Evolutionary conservation across 2,329 filamentous ascomycete species (phyloP).

Genomic region (Juglanconis sp.): DNA sequence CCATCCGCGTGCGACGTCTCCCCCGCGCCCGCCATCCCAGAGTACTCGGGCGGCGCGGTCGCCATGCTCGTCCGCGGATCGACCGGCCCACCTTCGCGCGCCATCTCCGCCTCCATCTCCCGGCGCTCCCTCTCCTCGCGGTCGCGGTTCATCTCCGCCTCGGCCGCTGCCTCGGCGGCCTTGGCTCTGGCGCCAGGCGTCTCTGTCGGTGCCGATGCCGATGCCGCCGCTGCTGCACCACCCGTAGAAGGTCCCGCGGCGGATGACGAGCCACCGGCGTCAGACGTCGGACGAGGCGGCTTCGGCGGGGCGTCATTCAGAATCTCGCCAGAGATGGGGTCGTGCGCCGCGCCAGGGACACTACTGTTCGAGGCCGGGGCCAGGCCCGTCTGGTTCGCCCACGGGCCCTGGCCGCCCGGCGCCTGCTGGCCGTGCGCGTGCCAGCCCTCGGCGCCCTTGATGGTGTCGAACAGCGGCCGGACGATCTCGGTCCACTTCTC

Average conservation of each 20-base stretch:
- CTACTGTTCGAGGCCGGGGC: not conserved
- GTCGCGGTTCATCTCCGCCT: conserved; percentile 13
- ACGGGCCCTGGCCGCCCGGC: not conserved
- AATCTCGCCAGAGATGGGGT: conserved; percentile 6
- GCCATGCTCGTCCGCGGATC: conserved; percentile 11
- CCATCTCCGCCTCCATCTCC: conserved; percentile 3
- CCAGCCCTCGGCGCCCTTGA: conserved; percentile 34
- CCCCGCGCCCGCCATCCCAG: conserved; percentile 11
- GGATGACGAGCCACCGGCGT: not conserved
- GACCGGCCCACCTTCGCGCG: not conserved
- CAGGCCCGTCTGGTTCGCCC: conserved; percentile 12
- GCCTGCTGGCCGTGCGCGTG: conserved; percentile 15
- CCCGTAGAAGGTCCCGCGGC: not conserved
- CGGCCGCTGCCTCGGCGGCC: conserved; percentile 24
- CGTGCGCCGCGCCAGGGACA: conserved; percentile 7
- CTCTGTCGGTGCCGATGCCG: conserved; percentile 1
- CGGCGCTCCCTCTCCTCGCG: conserved; percentile 11
- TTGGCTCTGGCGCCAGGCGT: conserved; percentile 20
- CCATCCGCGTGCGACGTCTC: conserved; percentile 4
- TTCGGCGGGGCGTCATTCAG: not conserved
- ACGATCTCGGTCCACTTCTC: conserved; percentile 32
- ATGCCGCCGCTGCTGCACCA: conserved; percentile 2
- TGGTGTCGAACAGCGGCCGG: conserved; percentile 31
- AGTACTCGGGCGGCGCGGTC: conserved; percentile 26
- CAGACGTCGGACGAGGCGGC: conserved; percentile 2